Evolutionary conservation across 108 stramenopile genomes (phyloP), one percentile per base, ranked within the genome.

Genomic region (Cylindrotheca fusiformis): DNA sequence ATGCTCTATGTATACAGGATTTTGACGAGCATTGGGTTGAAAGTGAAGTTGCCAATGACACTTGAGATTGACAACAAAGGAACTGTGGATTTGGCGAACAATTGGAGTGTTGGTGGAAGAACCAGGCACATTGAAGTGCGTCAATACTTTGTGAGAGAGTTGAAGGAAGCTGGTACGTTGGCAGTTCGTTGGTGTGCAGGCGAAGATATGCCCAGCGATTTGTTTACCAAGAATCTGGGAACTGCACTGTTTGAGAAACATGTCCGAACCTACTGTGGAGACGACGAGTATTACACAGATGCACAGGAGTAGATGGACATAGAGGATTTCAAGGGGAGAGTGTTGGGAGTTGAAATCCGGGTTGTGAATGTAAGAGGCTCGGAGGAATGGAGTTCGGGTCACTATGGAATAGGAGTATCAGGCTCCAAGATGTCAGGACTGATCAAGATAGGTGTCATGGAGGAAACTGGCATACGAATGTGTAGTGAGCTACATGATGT

Each of bases 31-130:
- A 65, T 75, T 46, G 55, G 46, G 0, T 55, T 75, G 14, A n/a
- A 58, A 18, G 63, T 75, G 0, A 22, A 75, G 22, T 26, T 23
- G 3, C 77, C 77, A 20, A 50, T 78, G 14, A 69, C 44, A 1
- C 48, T 78, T 3, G 21, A 54, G 4, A 72, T 78, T 0, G 77
- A 78, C 45, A 76, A 76, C 32, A 76, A 55, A 2, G 74, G 68
- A 57, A 60, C 68, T 0, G 56, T 70, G 2, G 45, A 60, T 32
- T 58, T 75, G 68, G 32, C 68, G 0, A 24, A 69, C 10, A 69
- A 75, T 66, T 17, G 27, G 52, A 28, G 29, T 12, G 25, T 30
- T 8, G 53, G 52, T 17, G 32, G 12, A 0, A 14, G 55, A 28
- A 57, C 44, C 27, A 44, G 46, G 29, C 65, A 67, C 28, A 26